Percentiles rank a stretch among this genome's conserved stretches.
These are phyloP conservation scores for Globisporangium nunn DNA, from an alignment of 352 stramenopile species.

Conservation along the genomic window DNA sequence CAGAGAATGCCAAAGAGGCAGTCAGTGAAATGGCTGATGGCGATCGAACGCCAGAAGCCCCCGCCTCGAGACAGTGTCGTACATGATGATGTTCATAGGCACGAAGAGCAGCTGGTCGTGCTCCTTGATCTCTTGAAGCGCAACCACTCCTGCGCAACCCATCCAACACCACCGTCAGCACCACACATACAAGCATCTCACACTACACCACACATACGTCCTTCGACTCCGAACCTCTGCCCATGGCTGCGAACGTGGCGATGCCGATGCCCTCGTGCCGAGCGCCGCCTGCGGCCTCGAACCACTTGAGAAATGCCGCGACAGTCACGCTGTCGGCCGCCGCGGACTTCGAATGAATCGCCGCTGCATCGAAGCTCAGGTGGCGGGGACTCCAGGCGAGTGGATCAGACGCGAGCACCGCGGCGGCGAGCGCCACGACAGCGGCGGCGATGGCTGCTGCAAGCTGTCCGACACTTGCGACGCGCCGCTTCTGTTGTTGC, in stretches of 20 bases:
- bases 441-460: not conserved
- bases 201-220: not conserved
- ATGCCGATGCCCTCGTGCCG: slow-evolving; percentile 18
- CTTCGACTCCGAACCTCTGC: slow-evolving; percentile 17
- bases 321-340: not conserved
- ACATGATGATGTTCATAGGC: slow-evolving; percentile 39
- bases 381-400: not conserved
- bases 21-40: not conserved
- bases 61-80: not conserved
- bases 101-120: slow-evolving; percentile 35
- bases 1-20: too few species aligned
- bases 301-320: slow-evolving; percentile 36
- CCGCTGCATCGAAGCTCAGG: not conserved
- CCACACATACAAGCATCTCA: too few species aligned
- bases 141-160: slow-evolving; percentile 18
- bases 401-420: slow-evolving; percentile 6
- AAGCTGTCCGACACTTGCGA: slow-evolving; percentile 6
- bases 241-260: slow-evolving; percentile 27
- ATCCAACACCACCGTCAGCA: not conserved
- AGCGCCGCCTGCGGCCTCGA: slow-evolving; percentile 22
- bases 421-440: not conserved
- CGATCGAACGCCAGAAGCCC: not conserved
- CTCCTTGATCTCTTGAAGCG: slow-evolving; percentile 18
- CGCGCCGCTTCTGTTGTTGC: slow-evolving; percentile 1
- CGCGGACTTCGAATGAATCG: not conserved